Evolutionary conservation across 306 rosid species (phyloP), one percentile per base, ranked within the genome.

Genomic region (Coriaria nepalensis): DNA sequence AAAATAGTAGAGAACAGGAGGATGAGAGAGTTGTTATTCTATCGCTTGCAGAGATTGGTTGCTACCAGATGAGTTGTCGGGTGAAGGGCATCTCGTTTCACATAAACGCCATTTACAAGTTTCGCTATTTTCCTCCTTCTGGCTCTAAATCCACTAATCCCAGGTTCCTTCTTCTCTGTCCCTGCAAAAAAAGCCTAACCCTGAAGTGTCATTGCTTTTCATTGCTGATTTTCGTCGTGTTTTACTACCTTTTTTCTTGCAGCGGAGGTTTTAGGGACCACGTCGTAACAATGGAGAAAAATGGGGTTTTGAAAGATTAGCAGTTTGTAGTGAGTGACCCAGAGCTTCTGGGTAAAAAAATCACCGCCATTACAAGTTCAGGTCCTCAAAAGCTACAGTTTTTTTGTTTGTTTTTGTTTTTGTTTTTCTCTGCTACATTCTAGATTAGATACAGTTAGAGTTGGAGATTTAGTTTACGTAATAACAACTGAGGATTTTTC

Each of bases 41-140:
- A 20, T 3, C 3, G 29, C 29, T 20, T 20, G 29, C 29, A 20
- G 29, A 1, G 29, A 20, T 15, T 45, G 20, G 6, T 15, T 45
- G 12, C 13, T 45, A 14, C 6, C 49, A 45, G 49, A 45, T 45
- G 49, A 10, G 33, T 45, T 45, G 20, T 45, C 49, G 49, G 49
- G 9, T 45, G 29, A 20, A 45, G 14, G 20, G 49, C 49, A 45
- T 14, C 49, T 29, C 49, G 5, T 15, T 45, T 0, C 14, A 29
- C 29, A 5, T 45, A 45, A 15, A 45, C 13, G 20, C 49, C 49
- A 45, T 45, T 45, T 45, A n/a, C 33, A 45, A 14, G 49, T 29
- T 45, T 15, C 49, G 20, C 11, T 45, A 20, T 45, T 9, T 45
- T 13, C 49, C 49, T 13, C 49, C 49, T 38, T 38, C 41, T 4